Evolutionary conservation across 2,329 filamentous ascomycete genomes (phyloP), one percentile per base, ranked within the genome.

Genomic region (Eutypa lata): DNA sequence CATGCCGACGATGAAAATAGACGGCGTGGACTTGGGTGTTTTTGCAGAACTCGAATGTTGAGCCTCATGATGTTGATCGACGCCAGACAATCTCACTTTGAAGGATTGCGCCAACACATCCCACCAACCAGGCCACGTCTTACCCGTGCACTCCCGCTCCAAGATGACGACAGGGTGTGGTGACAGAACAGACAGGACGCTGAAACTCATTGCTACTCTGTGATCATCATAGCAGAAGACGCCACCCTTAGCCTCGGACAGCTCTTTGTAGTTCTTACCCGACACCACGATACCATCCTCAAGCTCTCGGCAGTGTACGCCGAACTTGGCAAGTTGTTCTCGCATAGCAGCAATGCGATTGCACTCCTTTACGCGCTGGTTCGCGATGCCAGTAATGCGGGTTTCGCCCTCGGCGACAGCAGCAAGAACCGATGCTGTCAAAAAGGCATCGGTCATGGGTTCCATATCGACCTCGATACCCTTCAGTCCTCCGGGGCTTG

Each of bases 51-150:
- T 67, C 28, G 63, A 54, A 42, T 67, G 56, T 5, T 55, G 47
- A 3, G 57, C 55, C 16, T 65, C 63, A 7, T 71, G 68, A 61
- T n/a, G 26, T 10, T 31, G 26, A 31, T 95, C 91, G 35, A 87
- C 82, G 13, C 94, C 94, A 55, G 87, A 82, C n/a, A 97, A 76
- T 26, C 80, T 73, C 26, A 89, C 89, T 33, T 85, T 79, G 76
- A 97, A 99, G 14, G 84, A 82, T 60, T 89, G 84, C 21, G 87
- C 86, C 52, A 97, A 74, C 18, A 87, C 84, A 70, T 99, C 94
- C 94, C 94, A 99, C 91, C 94, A 99, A 10, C 93, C 94, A 0
- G 94, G 94, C 94, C 94, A 99, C 2, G 94, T 99, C 78, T 99
- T 99, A 40, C 89, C 92, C 2, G 91, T 90, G 68, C 94, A 99